Base-by-base conservation (phyloP, 225 moss, liverwort and hornwort genomes). In the Lunularia cruciata region DNA sequence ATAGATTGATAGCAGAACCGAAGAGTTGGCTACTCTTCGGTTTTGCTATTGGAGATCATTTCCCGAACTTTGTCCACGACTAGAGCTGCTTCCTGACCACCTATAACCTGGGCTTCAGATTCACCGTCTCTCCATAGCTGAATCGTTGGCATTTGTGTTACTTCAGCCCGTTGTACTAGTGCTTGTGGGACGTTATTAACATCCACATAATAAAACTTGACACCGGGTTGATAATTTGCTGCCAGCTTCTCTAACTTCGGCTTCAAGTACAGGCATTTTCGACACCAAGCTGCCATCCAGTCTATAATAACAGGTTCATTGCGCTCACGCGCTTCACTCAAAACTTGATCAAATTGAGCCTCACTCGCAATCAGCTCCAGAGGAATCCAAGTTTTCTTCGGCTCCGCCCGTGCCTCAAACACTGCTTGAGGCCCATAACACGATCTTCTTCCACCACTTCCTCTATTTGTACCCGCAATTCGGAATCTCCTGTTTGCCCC, bases 191-290 rank as follows among this genome's bases (percentile, higher is more conserved):
- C 93, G 5, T 77, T 67, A 60, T 98, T 93, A 11, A 98, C 98
- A 49, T 98, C 98, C 70, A 98, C 86, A 63, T 70, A 88, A 63
- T 86, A 93, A 68, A 98, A 98, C 54, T 84, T 93, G 63, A 93
- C 49, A 31, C 83, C 87, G 84, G 69, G 56, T 25, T 98, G 70
- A 65, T 81, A 98, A 63, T 88, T 87, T 16, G 88, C 98, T 28
- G 98, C 80, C 47, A 93, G 77, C 35, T 86, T 93, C 78, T 98
- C 98, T 68, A 98, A 78, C 79, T 98, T 98, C 19, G 98, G 98
- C 76, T 88, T 93, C 78, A 98, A 73, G 72, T 98, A 98, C 61
- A 98, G 89, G 76, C 98, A 98, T 69, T 93, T 93, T 53, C 98
- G 83, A 74, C 98, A 93, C 98, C 93, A 98, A 1, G 78, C 38